Evolutionary conservation across 2,329 filamentous ascomycete species (phyloP).

Genomic region (Microdochium trichocladiopsis): DNA sequence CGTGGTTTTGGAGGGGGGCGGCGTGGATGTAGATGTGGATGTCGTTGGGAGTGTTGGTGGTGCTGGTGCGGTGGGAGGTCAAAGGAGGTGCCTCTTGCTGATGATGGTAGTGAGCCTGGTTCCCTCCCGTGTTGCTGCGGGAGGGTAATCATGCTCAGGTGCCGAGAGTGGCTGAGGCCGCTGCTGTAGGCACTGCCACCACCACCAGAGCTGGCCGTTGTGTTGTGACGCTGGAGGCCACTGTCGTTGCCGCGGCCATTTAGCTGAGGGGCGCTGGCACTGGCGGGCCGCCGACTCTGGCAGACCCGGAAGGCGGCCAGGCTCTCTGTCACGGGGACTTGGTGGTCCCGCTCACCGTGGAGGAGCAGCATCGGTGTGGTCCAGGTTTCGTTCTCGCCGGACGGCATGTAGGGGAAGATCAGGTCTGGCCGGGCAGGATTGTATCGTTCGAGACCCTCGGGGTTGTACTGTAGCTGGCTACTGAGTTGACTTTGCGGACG

Average conservation of each 20-base stretch:
- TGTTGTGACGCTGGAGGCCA: conserved; percentile 6
- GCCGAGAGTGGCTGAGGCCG: not conserved
- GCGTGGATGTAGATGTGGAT: not conserved
- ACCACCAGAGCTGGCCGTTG: conserved; percentile 2
- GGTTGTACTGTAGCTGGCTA: conserved; percentile 30
- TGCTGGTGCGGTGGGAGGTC: not conserved
- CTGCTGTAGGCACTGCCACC: not conserved
- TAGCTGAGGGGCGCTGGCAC: not conserved
- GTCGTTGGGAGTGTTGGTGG: not conserved
- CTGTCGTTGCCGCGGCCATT: not conserved
- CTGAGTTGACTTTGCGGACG: not conserved
- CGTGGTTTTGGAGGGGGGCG: not conserved
- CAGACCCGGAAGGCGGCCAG: conserved; percentile 14
- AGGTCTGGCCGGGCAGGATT: conserved; percentile 38
- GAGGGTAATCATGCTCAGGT: not conserved
- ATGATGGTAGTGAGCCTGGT: not conserved
- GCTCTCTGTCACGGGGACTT: conserved; percentile 32
- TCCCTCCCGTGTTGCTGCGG: not conserved
- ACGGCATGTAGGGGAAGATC: conserved; percentile 18
- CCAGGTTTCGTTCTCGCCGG: not conserved
- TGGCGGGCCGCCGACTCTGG: not conserved
- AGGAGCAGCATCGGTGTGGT: conserved; percentile 63
- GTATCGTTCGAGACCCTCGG: conserved; percentile 39
- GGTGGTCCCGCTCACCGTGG: conserved; percentile 64
- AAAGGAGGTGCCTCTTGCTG: not conserved